Evolutionary conservation across 345 rosid species (phyloP), one percentile per base, ranked within the genome.

Genomic region (Camelina sativa): DNA sequence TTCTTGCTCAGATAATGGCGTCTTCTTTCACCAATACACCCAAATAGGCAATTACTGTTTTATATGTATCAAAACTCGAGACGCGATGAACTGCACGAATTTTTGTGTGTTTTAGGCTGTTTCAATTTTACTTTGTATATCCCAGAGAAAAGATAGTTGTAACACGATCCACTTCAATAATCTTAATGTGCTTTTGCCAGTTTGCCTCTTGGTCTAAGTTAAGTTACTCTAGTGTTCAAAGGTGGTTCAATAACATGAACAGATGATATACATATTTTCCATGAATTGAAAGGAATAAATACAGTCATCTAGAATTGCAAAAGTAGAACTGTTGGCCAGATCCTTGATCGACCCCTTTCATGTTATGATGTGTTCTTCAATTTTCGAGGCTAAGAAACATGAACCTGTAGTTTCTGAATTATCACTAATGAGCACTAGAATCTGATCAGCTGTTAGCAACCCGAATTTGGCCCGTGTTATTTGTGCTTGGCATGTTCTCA

Each of bases 401-500:
- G 72, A 50, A 51, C 8, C 1, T 65, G 46, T 48, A 57, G 55
- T 48, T 58, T 65, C 20, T 25, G 37, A 63, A 9, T 56, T 47
- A 37, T 56, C 66, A 63, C 9, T 40, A 56, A 13, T 37, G 65
- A 62, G 44, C 53, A 54, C 65, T 63, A 62, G 37, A 44, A 51
- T 62, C 65, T 34, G 3, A 35, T 76, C 71, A 47, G 52, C 17
- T 74, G 62, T 64, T 69, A 62, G 44, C 58, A 69, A 54, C 71
- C 32, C 47, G 62, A 52, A 28, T 3, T 62, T 38, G 44, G 53
- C 23, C 9, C 9, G 63, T 74, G 51, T 54, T 20, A 25, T 64
- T 65, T 46, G 43, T 38, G 69, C 11, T 65, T 37, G 66, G 72
- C 79, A 71, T 69, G 70, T 68, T 69, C 54, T 86, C 89, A 56